Base-by-base conservation (phyloP, 805 yeast species). In the Gaillardinia entomophila region DNA sequence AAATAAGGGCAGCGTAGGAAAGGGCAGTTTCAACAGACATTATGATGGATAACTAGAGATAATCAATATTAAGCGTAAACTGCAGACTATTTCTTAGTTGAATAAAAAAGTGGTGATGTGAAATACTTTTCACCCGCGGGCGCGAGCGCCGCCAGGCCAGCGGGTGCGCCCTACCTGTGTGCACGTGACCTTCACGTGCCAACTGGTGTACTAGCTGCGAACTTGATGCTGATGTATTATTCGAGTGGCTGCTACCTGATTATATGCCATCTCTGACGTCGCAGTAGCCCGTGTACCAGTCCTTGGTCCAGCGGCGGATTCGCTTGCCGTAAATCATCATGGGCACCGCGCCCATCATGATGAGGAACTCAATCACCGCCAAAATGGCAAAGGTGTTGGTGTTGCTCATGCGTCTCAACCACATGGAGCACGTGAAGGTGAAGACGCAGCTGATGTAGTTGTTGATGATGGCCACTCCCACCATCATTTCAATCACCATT, bases 401-500 rank as follows among this genome's bases (percentile, higher is more conserved):
- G 30, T 73, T 73, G 12, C 84, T 82, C 40, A 73, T 57, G 5
- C 71, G 69, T 22, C 62, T 76, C 16, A 79, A 50, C 79, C 82
- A 75, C 16, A 69, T 60, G 1, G 82, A 74, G 45, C 84, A 79
- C 3, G 74, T 68, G 50, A 79, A 79, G 0, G 85, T 79, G 52
- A 79, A 79, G 29, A 78, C 66, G 48, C 83, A 76, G 12, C 81
- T 81, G 41, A 79, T 68, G 37, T 73, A 62, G 53, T 79, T 79
- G 53, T 79, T 79, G 46, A 79, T 78, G 34, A 78, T 68, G 6
- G 77, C 55, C 16, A 80, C 82, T 35, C 84, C 82, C 16, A 77
- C 77, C 83, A 79, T 77, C 43, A 82, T 79, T 55, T 79, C 84
- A 42, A 79, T 60, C 34, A 79, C 76, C 71, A 79, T 72, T 28